Percentiles rank a stretch among this genome's conserved stretches.
phyloP scores from a whole-genome alignment of 208 protist genomes.

The Acanthamoeba divionensis region DNA sequence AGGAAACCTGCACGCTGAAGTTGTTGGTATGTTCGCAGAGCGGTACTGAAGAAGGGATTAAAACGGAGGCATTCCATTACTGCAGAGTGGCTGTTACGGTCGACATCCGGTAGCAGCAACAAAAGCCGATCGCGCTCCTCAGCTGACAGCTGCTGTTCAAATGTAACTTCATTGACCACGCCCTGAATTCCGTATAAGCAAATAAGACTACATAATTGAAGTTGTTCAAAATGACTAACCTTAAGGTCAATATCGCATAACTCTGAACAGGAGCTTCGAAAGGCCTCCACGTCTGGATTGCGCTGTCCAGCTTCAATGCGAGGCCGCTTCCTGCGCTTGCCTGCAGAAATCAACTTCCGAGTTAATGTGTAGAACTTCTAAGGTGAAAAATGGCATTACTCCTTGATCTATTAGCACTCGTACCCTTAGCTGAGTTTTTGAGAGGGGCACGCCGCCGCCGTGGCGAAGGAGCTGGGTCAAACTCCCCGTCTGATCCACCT shows the following conservation, averaged over 20 bases:
- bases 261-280: background rate
- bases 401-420: background rate
- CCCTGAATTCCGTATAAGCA: background rate
- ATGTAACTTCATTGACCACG: background rate
- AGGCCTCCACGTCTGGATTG: background rate
- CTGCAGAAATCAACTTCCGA: no score
- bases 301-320: no score
- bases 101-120: slow-evolving; percentile 27
- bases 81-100: background rate
- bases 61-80: slow-evolving; percentile 15
- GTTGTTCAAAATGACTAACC: background rate
- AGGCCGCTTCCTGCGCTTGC: background rate
- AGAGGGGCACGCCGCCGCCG: background rate
- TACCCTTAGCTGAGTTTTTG: background rate
- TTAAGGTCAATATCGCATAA: slow-evolving; percentile 36
- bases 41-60: background rate
- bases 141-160: slow-evolving; percentile 1
- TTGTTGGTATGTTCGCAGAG: slow-evolving; percentile 17
- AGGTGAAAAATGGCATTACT: no score
- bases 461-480: slow-evolving; percentile 7
- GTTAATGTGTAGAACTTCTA: no score
- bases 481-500: slow-evolving; percentile 14
- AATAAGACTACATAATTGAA: background rate
- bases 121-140: slow-evolving; percentile 27
- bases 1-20: slow-evolving; percentile 15